Conservation (phyloP, 306 rosid species). For the Ormosia semicastrata region DNA sequence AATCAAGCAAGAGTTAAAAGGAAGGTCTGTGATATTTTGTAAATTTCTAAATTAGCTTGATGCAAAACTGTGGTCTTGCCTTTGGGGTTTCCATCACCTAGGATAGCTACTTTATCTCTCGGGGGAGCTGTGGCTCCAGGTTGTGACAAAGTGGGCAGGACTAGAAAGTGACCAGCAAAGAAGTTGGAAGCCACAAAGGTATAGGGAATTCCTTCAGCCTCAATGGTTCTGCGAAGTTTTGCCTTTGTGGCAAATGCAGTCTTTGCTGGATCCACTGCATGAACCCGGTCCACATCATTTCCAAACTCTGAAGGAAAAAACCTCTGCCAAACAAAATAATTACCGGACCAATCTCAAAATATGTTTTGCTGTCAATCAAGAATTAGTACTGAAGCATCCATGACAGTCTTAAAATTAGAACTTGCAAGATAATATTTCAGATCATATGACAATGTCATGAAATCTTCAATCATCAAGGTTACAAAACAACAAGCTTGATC, state of each 20-base stretch:
- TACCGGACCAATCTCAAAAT: not conserved
- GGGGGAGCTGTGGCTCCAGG: conserved; percentile 29
- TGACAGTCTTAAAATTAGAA: not conserved
- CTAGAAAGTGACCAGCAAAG: conserved; percentile 31
- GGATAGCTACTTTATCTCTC: conserved; percentile 30
- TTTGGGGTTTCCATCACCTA: conserved; percentile 43
- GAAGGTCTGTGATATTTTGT: not conserved
- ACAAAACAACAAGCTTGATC: not conserved
- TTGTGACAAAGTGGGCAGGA: conserved; percentile 21
- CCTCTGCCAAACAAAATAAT: conserved; percentile 22
- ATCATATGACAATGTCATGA: not conserved
- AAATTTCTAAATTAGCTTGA: not conserved
- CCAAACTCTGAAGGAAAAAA: conserved; percentile 48
- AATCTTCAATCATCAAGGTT: not conserved
- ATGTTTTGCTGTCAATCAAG: not conserved
- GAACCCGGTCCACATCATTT: conserved; percentile 21
- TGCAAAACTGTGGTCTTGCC: conserved; percentile 3
- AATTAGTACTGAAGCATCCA: not conserved
- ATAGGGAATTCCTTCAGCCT: conserved; percentile 34
- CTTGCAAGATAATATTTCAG: not conserved
- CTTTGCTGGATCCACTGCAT: conserved; percentile 38
- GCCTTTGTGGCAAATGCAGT: conserved; percentile 7
- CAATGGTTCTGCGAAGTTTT: conserved; percentile 31
- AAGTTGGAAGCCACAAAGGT: conserved; percentile 19
- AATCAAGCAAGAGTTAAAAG: not conserved